phyloP scores from a whole-genome alignment of 78 protist species.

The Emiliania huxleyi region DNA sequence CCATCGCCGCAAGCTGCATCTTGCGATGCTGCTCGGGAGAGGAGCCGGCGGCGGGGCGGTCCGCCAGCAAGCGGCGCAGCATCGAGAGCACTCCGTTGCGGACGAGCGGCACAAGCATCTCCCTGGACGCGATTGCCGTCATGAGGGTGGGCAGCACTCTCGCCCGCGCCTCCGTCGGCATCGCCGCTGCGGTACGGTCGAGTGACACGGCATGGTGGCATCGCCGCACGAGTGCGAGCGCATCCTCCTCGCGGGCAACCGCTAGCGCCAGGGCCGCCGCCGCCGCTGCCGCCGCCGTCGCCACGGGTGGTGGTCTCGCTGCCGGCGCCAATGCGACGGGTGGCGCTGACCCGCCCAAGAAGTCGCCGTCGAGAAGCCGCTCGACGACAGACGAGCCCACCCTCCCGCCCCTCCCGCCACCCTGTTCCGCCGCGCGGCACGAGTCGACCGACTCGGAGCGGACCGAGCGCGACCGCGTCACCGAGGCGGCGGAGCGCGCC shows the following conservation, averaged over 20 bases:
- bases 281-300: slow-evolving; percentile 1
- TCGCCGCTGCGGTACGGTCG: not conserved
- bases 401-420: not conserved
- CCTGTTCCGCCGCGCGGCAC: not conserved
- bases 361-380: not conserved
- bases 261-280: not conserved
- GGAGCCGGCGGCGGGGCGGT: not conserved
- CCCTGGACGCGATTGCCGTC: not conserved
- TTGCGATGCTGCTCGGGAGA: not conserved
- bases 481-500: not conserved
- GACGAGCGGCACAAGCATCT: not conserved
- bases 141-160: not conserved
- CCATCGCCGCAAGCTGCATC: not conserved
- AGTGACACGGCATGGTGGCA: not conserved
- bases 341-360: not conserved
- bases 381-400: not conserved
- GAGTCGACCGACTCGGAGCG: not conserved
- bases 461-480: not conserved
- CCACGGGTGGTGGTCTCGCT: too few relatives aligned
- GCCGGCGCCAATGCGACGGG: too few relatives aligned
- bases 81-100: not conserved
- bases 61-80: not conserved
- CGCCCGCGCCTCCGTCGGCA: not conserved
- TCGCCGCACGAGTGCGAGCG: not conserved
- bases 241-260: not conserved